Percentiles rank a stretch among this genome's conserved stretches.
Conservation (phyloP, 331 rosid species). For the Malus hybrid region DNA sequence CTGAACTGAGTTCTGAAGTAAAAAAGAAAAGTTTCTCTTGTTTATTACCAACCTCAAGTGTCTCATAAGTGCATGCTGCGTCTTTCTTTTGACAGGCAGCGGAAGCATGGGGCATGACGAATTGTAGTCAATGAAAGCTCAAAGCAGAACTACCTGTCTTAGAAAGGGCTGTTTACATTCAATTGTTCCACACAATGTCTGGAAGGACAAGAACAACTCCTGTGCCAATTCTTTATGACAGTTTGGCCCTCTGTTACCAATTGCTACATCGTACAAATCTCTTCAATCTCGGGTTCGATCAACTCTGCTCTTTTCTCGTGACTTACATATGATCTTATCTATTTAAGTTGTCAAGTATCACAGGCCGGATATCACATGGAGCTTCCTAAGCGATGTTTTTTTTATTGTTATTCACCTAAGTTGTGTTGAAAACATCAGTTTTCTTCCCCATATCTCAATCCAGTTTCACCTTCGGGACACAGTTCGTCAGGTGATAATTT, state of each 20-base stretch:
- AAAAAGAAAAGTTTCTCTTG: neutral
- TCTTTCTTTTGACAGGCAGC: slow-evolving; percentile 40
- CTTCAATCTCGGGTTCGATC: neutral
- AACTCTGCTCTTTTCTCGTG: neutral
- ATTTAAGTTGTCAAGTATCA: neutral
- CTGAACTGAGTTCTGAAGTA: neutral
- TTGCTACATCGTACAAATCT: neutral
- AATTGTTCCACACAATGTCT: neutral
- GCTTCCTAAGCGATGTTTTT: too few relatives aligned
- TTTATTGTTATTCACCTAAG: too few relatives aligned
- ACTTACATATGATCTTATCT: neutral
- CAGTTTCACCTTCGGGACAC: too few relatives aligned
- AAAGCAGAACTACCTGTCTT: neutral
- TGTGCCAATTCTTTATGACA: neutral
- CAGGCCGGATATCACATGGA: neutral
- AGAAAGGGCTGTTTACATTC: neutral
- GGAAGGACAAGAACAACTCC: neutral
- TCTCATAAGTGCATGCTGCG: neutral
- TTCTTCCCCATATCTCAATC: too few relatives aligned
- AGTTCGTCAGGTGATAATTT: neutral
- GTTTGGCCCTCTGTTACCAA: neutral
- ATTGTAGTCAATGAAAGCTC: slow-evolving; percentile 34
- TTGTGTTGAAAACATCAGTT: too few relatives aligned
- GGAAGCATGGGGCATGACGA: slow-evolving; percentile 53
- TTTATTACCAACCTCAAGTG: neutral